Evolutionary conservation across 2,329 filamentous ascomycete genomes (phyloP), one percentile per base, ranked within the genome.

Genomic region (Aspergillus sp.): DNA sequence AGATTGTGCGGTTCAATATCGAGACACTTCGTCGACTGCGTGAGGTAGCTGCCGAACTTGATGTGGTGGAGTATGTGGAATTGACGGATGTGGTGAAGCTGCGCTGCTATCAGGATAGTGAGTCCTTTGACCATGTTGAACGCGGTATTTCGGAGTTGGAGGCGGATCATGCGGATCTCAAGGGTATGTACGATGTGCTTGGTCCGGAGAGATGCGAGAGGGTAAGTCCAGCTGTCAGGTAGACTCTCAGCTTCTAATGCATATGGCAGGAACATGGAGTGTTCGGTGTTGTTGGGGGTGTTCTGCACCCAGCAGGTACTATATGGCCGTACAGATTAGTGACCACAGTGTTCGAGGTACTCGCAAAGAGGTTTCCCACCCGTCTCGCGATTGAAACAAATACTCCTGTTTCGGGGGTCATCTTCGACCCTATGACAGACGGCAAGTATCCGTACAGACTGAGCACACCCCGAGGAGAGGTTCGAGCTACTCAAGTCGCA

Each of bases 401-500:
- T 9, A 56, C 54, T 3, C 54, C 54, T 5, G 54, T 56, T 2
- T 24, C 54, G 2, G n/a, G 22, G 17, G 54, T 56, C 2, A 8
- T 13, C 6, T 41, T 33, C 34, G 45, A 55, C 3, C 46, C 33
- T 11, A 3, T 15, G 2, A 20, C 44, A 12, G 27, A 34, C 12
- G 12, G 5, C 1, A n/a, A 22, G 4, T 11, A 20, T 11, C 30
- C 70, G 2, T 73, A 73, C 40, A 57, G 59, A 2, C 22, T 79
- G 2, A 57, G 59, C 3, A 80, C 78, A 0, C 22, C 70, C 0
- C 70, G 77, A 27, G 78, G 78, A 3, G 47, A 57, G 0, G 64
- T 80, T 37, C 63, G 63, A 24, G 72, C 72, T 3, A 60, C 46
- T 2, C 70, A 75, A 4, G 66, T 80, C 4, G 63, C 78, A 4